Conservation (phyloP, 2,329 filamentous ascomycete genomes). For the Ophiostoma quercus region DNA sequence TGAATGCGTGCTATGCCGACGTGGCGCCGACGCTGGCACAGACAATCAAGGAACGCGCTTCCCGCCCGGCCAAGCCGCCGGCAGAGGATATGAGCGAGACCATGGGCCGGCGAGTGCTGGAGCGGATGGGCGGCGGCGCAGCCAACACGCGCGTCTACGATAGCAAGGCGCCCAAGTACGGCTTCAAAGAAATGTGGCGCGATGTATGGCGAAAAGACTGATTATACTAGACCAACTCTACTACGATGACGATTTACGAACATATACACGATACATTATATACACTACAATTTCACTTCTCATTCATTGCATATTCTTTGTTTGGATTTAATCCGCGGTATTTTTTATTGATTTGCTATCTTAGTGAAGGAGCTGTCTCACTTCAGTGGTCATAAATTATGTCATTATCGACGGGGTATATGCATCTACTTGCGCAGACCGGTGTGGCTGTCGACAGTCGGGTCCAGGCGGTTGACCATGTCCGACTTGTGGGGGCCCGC, state of each 20-base stretch:
- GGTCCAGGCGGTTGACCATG: conserved; percentile 40
- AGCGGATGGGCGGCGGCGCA: conserved; percentile 45
- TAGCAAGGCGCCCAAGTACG: conserved; percentile 69
- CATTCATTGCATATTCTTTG: background rate
- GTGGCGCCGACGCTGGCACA: conserved; percentile 70
- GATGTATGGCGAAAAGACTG: conserved; percentile 54
- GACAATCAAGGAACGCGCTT: conserved; percentile 66
- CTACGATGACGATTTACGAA: background rate
- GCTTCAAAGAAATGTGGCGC: conserved; percentile 82
- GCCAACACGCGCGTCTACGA: conserved; percentile 59
- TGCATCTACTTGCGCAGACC: conserved; percentile 20
- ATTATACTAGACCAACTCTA: background rate
- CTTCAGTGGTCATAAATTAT: background rate
- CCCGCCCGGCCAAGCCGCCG: conserved; percentile 39
- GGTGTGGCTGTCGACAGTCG: conserved; percentile 45
- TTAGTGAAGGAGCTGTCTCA: background rate
- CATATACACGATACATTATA: background rate
- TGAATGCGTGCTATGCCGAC: conserved; percentile 76
- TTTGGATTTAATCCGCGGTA: background rate
- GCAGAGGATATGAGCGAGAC: conserved; percentile 36
- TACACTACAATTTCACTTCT: background rate
- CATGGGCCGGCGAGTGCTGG: conserved; percentile 52
- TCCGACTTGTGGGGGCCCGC: conserved; percentile 34
- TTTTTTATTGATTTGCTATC: background rate
- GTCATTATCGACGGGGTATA: background rate